phyloP scores from a whole-genome alignment of 345 rosid genomes.

The Passiflora organensis region DNA sequence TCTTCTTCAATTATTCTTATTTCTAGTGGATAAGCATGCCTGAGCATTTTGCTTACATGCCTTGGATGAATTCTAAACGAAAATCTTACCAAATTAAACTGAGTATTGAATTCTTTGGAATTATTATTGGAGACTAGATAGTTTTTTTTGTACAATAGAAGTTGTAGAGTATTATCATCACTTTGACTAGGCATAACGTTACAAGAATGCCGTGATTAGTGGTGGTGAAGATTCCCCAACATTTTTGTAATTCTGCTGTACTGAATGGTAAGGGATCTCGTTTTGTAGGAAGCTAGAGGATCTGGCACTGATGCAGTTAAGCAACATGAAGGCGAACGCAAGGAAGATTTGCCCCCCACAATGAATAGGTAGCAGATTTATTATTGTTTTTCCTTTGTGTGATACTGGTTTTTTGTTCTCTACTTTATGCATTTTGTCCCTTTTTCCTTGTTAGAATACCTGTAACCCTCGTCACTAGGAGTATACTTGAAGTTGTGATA shows the following conservation, averaged over 20 bases:
- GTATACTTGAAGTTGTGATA: slow-evolving; percentile 87
- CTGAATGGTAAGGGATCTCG: neutral
- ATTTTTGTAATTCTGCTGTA: neutral
- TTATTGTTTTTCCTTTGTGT: slow-evolving; percentile 2
- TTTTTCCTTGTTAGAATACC: slow-evolving; percentile 39
- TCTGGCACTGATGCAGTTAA: slow-evolving; percentile 42
- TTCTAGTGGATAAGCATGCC: no score
- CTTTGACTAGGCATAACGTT: no score
- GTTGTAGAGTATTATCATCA: no score
- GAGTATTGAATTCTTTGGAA: no score
- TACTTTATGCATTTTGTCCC: neutral
- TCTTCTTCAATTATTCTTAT: neutral
- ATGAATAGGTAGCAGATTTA: slow-evolving; percentile 50
- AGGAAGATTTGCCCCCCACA: slow-evolving; percentile 51
- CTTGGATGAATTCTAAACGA: no score
- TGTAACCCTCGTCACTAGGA: slow-evolving; percentile 85
- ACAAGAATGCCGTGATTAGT: no score
- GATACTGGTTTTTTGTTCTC: neutral
- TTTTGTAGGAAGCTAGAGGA: slow-evolving; percentile 58
- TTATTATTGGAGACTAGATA: no score
- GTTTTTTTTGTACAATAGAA: no score
- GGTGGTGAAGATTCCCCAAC: no score
- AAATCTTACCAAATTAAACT: no score
- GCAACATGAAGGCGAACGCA: slow-evolving; percentile 59
- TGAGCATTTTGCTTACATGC: no score